Conservation (phyloP, 768 basidiomycete species). For the Lyophyllum semitale region DNA sequence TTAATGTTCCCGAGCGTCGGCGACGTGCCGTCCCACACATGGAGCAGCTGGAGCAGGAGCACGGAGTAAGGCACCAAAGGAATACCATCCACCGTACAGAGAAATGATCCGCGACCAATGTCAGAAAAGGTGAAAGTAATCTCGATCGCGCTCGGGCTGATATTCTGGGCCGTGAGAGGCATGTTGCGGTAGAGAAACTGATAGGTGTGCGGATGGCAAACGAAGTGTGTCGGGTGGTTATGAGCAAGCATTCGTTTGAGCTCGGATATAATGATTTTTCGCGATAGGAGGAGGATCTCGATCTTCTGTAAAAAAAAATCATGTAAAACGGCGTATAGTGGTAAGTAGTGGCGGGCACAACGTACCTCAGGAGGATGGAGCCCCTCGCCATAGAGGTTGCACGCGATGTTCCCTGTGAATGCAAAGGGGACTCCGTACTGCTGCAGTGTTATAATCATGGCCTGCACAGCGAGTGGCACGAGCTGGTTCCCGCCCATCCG, state of each 20-base stretch:
- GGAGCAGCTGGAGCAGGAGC: slow-evolving; percentile 14
- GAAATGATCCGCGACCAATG: neutral
- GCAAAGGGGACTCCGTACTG: neutral
- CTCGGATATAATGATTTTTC: neutral
- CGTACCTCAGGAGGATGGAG: neutral
- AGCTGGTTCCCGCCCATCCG: neutral
- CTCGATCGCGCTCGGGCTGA: neutral
- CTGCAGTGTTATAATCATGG: neutral
- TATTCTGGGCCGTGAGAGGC: neutral
- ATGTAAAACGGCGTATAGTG: neutral
- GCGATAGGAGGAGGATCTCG: neutral
- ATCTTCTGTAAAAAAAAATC: neutral
- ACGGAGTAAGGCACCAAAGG: slow-evolving; percentile 14
- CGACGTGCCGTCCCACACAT: slow-evolving; percentile 9
- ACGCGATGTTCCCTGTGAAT: slow-evolving; percentile 1
- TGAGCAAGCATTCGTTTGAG: slow-evolving; percentile 6
- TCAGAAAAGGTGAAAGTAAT: neutral
- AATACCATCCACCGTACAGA: slow-evolving; percentile 1
- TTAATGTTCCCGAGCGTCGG: neutral
- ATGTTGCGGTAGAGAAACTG: neutral
- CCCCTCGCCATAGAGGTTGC: neutral
- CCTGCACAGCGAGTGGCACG: neutral
- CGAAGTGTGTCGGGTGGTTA: slow-evolving; percentile 4
- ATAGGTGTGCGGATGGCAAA: neutral
- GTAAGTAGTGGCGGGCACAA: neutral